Percentiles rank a stretch among this genome's conserved stretches.
Evolutionary conservation across 1,139 yeast genomes (phyloP).

Genomic region (Geotrichum cucujoidarum): DNA sequence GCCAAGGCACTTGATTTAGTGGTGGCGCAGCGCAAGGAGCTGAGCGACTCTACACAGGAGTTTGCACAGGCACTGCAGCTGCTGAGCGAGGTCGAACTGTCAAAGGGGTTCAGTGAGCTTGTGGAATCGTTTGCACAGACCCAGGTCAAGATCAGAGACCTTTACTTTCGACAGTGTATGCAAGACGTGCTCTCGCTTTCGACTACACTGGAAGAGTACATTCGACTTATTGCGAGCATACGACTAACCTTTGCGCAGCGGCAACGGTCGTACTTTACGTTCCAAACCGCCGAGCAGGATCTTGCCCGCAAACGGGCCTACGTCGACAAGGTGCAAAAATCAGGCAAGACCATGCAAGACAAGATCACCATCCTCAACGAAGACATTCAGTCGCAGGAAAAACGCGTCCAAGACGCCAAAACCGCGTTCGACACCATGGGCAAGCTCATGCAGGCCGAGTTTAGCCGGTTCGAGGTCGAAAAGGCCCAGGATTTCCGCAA

Average conservation of each 20-base stretch:
- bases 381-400: conserved; percentile 57
- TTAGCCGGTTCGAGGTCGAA: conserved; percentile 65
- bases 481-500: conserved; percentile 83
- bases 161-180: conserved; percentile 71
- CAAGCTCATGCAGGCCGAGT: conserved; percentile 61
- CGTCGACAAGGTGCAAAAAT: conserved; percentile 45
- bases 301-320: conserved; percentile 44
- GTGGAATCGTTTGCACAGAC: conserved; percentile 62
- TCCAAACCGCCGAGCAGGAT: conserved; percentile 51
- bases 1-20: conserved; percentile 70
- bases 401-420: conserved; percentile 53
- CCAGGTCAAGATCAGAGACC: conserved; percentile 65
- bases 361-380: conserved; percentile 49
- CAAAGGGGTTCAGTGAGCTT: conserved; percentile 58
- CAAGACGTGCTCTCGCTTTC: conserved; percentile 88
- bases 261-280: conserved; percentile 58
- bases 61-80: conserved; percentile 50
- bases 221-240: conserved; percentile 71
- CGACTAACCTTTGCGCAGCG: conserved; percentile 73
- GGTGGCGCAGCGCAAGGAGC: conserved; percentile 69
- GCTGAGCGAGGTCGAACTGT: conserved; percentile 70
- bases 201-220: conserved; percentile 81
- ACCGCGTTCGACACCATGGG: conserved; percentile 58
- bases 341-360: conserved; percentile 50
- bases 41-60: conserved; percentile 63